A percentile compares a stretch with the other conserved stretches of the same genome.
Conservation (phyloP, 2,329 filamentous ascomycete species). For the Exophiala mesophila region DNA sequence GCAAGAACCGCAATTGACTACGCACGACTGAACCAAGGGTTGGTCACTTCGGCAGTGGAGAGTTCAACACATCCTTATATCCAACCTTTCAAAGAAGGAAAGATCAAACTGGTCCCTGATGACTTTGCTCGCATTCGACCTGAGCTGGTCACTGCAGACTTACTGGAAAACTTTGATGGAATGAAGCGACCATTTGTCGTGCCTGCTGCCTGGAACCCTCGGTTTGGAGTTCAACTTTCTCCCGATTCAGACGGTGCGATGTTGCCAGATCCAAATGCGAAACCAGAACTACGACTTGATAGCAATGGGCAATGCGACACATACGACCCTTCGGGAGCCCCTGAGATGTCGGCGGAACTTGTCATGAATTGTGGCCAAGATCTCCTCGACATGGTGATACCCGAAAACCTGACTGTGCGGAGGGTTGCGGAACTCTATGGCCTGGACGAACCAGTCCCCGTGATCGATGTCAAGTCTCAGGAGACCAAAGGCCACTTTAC, state of each 20-base stretch:
- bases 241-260: background rate
- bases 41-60: slow-evolving; percentile 61
- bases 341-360: slow-evolving; percentile 33
- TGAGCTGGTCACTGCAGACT: slow-evolving; percentile 58
- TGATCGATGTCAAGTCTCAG: slow-evolving; percentile 66
- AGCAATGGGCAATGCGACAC: background rate
- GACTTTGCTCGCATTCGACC: slow-evolving; percentile 60
- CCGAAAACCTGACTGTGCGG: slow-evolving; percentile 58
- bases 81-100: slow-evolving; percentile 61
- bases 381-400: slow-evolving; percentile 64
- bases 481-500: slow-evolving; percentile 62
- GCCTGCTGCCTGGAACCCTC: slow-evolving; percentile 56
- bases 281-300: slow-evolving; percentile 10
- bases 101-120: slow-evolving; percentile 56
- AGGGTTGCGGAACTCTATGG: slow-evolving; percentile 61
- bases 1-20: slow-evolving; percentile 64
- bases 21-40: slow-evolving; percentile 61
- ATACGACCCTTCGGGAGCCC: background rate
- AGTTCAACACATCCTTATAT: slow-evolving; percentile 64
- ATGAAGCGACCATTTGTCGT: slow-evolving; percentile 65
- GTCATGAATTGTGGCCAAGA: slow-evolving; percentile 60
- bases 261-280: background rate
- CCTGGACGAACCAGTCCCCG: slow-evolving; percentile 54
- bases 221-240: slow-evolving; percentile 29
- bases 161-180: slow-evolving; percentile 58